phyloP scores from a whole-genome alignment of 1,284 basidiomycete genomes.

The Psilocybe mexicana region DNA sequence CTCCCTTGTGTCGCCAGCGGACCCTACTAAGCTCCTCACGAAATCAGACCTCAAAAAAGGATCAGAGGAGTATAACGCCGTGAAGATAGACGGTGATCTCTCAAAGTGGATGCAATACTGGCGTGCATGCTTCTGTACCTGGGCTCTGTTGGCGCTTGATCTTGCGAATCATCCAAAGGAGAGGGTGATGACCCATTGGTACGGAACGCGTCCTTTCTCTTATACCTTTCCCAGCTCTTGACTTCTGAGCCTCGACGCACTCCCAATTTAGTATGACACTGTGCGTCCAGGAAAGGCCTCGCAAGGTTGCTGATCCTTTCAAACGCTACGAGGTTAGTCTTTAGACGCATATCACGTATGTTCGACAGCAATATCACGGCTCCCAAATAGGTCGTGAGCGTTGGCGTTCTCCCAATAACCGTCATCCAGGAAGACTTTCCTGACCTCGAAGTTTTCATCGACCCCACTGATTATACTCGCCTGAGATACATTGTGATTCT shows the following conservation, averaged over 20 bases:
- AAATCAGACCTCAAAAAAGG: background rate
- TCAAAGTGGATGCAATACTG: conserved; percentile 10
- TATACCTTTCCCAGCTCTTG: background rate
- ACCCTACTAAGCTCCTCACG: background rate
- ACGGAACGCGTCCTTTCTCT: background rate
- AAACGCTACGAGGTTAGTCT: conserved; percentile 8
- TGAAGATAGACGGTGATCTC: background rate
- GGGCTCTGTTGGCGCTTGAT: conserved; percentile 1
- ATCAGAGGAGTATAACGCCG: background rate
- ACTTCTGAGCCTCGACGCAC: background rate
- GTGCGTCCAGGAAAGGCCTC: background rate
- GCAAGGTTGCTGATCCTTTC: background rate
- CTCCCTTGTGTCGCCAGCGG: background rate
- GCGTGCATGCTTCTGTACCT: conserved; percentile 2
- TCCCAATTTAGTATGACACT: background rate
- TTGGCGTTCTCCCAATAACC: background rate
- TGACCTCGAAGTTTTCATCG: background rate
- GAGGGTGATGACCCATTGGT: conserved; percentile 11
- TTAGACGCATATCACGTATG: background rate
- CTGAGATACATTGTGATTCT: conserved; percentile 5
- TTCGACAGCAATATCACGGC: background rate
- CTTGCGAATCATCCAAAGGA: conserved; percentile 11
- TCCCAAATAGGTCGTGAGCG: background rate
- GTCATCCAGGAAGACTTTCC: background rate
- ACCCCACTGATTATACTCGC: conserved; percentile 7